Conservation (phyloP, 257 asterid species). For the Salvia rosmarinus region DNA sequence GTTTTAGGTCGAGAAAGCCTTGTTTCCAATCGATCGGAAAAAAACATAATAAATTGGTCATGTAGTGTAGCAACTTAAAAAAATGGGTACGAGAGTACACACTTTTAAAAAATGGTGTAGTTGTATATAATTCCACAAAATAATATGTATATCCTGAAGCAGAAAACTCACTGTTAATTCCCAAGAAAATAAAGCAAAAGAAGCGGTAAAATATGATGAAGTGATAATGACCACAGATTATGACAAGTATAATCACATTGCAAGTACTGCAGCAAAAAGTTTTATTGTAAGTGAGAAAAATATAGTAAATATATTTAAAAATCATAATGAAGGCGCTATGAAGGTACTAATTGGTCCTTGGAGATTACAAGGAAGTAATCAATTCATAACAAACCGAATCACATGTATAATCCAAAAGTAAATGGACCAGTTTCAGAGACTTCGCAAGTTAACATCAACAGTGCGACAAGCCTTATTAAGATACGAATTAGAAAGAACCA, state of each 20-base stretch:
- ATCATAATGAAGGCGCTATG: not conserved
- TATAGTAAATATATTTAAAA: not conserved
- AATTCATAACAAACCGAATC: not conserved
- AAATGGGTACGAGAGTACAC: too few species aligned
- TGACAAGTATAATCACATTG: not conserved
- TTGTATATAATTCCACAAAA: too few species aligned
- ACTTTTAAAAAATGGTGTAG: too few species aligned
- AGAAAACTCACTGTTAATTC: not conserved
- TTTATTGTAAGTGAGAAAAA: not conserved
- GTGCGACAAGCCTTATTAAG: constrained; percentile 3
- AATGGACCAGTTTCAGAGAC: constrained; percentile 5
- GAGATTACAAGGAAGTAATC: not conserved
- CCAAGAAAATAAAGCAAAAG: not conserved
- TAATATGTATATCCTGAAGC: not conserved
- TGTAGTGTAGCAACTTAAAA: too few species aligned
- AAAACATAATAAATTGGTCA: too few species aligned
- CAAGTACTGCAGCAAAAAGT: constrained; percentile 15
- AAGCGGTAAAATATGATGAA: not conserved
- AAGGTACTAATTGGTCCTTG: not conserved
- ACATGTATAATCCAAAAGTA: not conserved
- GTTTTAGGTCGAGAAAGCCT: too few species aligned
- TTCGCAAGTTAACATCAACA: not conserved
- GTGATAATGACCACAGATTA: constrained; percentile 16
- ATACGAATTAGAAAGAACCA: constrained; percentile 5
- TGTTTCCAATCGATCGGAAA: too few species aligned